Evolutionary conservation across 2,329 filamentous ascomycete species (phyloP).

Genomic region (Colletotrichum sp.): DNA sequence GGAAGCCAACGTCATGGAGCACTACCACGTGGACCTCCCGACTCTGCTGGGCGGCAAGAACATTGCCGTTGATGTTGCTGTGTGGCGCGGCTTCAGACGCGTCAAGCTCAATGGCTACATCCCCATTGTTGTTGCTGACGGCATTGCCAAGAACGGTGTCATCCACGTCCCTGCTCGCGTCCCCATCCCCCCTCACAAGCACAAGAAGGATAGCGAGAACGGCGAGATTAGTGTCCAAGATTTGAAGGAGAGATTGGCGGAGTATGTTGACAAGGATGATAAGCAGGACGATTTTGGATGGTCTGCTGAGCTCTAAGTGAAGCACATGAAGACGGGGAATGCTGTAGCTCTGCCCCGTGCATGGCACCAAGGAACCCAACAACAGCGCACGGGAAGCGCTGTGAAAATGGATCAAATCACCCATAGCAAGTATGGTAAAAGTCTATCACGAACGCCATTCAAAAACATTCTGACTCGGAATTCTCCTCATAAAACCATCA

Average conservation of each 20-base stretch:
- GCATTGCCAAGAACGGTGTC: constrained; percentile 78
- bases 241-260: constrained; percentile 59
- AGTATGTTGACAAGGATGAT: constrained; percentile 41
- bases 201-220: constrained; percentile 37
- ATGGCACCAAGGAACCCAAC: rapidly evolving
- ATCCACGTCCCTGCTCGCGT: constrained; percentile 78
- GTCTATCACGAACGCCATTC: not conserved
- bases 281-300: constrained; percentile 1
- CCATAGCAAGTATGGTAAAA: not conserved
- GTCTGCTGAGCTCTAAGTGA: constrained; percentile 10
- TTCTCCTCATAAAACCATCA: not conserved
- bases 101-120: constrained; percentile 80
- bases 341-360: not conserved
- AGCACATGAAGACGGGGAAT: not conserved
- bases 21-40: constrained; percentile 73
- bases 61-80: constrained; percentile 74
- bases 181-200: constrained; percentile 75
- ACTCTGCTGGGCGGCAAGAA: constrained; percentile 72
- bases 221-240: constrained; percentile 65
- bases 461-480: not conserved
- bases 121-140: constrained; percentile 71
- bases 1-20: constrained; percentile 42
- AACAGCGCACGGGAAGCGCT: not conserved
- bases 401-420: not conserved
- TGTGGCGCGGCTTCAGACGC: constrained; percentile 69